Conservation (phyloP, 768 basidiomycete genomes). For the Psilocybe azurescens region DNA sequence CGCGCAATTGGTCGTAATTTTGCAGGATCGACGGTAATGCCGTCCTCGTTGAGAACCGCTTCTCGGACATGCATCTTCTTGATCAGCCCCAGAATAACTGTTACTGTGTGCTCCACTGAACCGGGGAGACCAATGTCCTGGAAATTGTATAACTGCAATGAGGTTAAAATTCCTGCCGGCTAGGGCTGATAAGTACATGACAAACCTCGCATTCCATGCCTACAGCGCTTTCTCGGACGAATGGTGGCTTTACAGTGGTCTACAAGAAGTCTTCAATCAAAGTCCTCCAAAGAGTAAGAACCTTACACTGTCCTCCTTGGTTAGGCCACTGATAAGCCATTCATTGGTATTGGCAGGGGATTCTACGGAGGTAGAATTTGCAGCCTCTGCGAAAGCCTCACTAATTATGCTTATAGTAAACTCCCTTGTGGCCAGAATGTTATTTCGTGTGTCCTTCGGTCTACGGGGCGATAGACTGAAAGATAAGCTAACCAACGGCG, state of each 20-base stretch:
- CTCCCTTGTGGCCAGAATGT: constrained; percentile 66
- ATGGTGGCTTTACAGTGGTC: constrained; percentile 53
- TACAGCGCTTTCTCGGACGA: constrained; percentile 62
- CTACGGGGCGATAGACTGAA: constrained; percentile 49
- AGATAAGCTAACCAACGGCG: constrained; percentile 69
- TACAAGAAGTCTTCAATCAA: constrained; percentile 26
- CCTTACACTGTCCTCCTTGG: constrained; percentile 56
- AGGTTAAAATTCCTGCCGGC: constrained; percentile 11
- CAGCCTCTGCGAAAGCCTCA: constrained; percentile 63
- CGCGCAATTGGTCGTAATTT: constrained; percentile 57
- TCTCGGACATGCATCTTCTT: constrained; percentile 57
- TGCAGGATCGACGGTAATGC: constrained; percentile 46
- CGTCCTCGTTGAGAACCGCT: constrained; percentile 48
- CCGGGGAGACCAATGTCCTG: constrained; percentile 51
- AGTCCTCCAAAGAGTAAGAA: constrained; percentile 8
- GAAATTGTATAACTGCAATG: constrained; percentile 49
- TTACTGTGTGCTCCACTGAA: constrained; percentile 42
- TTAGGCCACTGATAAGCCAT: constrained; percentile 67
- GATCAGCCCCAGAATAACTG: constrained; percentile 58
- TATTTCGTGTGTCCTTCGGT: constrained; percentile 67
- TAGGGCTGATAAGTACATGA: constrained; percentile 16
- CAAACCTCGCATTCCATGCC: constrained; percentile 67
- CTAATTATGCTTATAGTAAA: constrained; percentile 79
- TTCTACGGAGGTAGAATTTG: constrained; percentile 60
- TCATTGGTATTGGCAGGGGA: constrained; percentile 57